Evolutionary conservation across 2,329 filamentous ascomycete genomes (phyloP), one percentile per base, ranked within the genome.

Genomic region (Aspergillus awamori): DNA sequence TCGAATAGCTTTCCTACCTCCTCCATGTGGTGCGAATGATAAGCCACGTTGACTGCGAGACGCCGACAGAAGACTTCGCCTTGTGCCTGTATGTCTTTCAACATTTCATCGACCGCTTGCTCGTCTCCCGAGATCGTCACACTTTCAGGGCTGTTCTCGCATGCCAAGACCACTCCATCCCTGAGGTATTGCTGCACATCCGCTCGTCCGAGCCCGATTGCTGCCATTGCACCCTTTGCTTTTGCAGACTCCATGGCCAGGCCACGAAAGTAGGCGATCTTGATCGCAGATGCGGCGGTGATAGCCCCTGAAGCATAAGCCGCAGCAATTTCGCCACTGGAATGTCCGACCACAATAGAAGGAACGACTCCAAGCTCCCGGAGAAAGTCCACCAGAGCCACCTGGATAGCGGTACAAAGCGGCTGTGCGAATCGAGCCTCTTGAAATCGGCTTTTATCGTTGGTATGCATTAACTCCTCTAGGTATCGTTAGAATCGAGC

Each of bases 241-340:
- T 53, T 38, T 8, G 28, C 24, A 7, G n/a, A 43, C 39, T 43
- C 4, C 39, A 43, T 43, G 10, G 39, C n/a, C 39, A 17, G 39
- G 8, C 39, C 39, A 10, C 39, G 39, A 6, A 43, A 43, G 10
- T 43, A 43, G 1, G 39, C 39, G 39, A 43, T 20, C 7, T 8
- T n/a, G 39, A 43, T 43, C 1, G 39, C 39, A 43, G 79, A 76
- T 1, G 22, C 1, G 2, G 47, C 53, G 3, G 49, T 36, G 1
- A 63, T 17, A 4, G 17, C 20, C 0, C 61, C 61, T 5, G 61
- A 53, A 5, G 57, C 55, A 26, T 63, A 83, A 4, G 80, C 79
- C 0, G 80, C 79, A 0, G 76, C 79, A 36, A 82, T 74, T 53
- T 76, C 74, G 8, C 73, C 73, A 5, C 67, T 69, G 0, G 72